Evolutionary conservation across 768 basidiomycete species (phyloP).

Genomic region (Mrakia hoshinonis): DNA sequence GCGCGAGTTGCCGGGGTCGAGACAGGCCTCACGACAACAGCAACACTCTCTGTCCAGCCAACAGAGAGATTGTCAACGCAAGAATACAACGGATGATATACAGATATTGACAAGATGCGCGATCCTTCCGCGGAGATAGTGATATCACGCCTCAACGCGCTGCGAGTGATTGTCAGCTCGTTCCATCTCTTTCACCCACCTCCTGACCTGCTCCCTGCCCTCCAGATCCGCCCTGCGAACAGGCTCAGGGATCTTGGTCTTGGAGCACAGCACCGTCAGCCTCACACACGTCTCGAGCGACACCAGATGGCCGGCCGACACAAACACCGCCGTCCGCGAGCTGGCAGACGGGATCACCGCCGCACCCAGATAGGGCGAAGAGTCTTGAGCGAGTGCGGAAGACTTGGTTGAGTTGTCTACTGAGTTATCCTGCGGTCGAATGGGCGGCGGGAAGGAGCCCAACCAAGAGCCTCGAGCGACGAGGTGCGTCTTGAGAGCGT

Average conservation of each 20-base stretch:
- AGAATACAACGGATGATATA: too few relatives aligned
- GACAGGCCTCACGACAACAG: too few relatives aligned
- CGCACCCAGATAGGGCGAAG: neutral
- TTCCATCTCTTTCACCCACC: neutral
- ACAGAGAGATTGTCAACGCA: too few relatives aligned
- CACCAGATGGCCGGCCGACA: neutral
- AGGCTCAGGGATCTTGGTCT: neutral
- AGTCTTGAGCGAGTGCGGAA: neutral
- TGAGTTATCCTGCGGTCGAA: neutral
- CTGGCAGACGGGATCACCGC: neutral
- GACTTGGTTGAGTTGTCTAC: too few relatives aligned
- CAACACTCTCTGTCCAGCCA: neutral
- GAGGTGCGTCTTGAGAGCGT: neutral
- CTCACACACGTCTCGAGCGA: slow-evolving; percentile 1
- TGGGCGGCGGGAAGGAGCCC: neutral
- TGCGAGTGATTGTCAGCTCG: neutral
- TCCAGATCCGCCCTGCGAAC: neutral
- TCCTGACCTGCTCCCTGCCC: slow-evolving; percentile 6
- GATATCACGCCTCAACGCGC: neutral
- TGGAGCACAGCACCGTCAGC: neutral
- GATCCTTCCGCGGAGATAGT: too few relatives aligned
- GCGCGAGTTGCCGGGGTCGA: neutral
- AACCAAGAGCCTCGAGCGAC: neutral
- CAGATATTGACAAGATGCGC: too few relatives aligned
- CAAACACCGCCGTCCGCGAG: neutral